phyloP scores from a whole-genome alignment of 352 stramenopile species.

The Thraustochytrium sp. region DNA sequence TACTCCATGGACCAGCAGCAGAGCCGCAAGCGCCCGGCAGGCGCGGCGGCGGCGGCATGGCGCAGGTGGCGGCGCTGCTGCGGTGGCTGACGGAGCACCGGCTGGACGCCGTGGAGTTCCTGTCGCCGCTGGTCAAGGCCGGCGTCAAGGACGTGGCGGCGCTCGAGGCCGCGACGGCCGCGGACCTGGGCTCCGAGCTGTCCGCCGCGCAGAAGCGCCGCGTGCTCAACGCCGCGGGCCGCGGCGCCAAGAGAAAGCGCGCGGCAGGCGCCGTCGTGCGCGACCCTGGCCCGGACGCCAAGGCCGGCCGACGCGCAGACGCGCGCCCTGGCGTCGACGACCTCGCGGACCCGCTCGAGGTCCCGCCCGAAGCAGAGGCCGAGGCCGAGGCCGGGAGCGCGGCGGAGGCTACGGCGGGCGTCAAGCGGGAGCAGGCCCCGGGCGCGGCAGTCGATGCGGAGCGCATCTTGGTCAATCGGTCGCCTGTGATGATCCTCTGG shows the following conservation, averaged over 20 bases:
- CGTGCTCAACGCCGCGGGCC: background rate
- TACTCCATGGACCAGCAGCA: too few relatives aligned
- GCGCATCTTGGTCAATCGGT: background rate
- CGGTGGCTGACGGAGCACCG: background rate
- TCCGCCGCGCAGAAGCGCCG: background rate
- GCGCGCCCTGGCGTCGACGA: background rate
- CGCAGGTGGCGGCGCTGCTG: background rate
- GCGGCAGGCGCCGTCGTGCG: background rate
- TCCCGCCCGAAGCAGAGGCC: background rate
- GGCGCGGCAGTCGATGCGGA: background rate
- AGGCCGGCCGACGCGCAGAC: background rate
- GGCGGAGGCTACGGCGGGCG: too few relatives aligned
- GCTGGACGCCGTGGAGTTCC: background rate
- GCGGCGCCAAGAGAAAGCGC: background rate
- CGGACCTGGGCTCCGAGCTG: background rate
- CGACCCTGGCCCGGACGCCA: background rate
- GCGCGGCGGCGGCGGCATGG: background rate
- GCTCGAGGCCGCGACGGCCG: background rate
- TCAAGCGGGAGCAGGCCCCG: background rate
- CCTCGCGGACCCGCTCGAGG: background rate
- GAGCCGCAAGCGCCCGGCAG: background rate
- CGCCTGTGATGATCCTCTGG: constrained; percentile 39
- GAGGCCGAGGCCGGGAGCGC: background rate
- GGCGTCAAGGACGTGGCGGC: background rate
- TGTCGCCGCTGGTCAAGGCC: background rate